A percentile compares a stretch with the other conserved stretches of the same genome.
These are phyloP conservation scores for Ulmus americana DNA, from an alignment of 331 rosid genomes.

Conservation along the genomic window DNA sequence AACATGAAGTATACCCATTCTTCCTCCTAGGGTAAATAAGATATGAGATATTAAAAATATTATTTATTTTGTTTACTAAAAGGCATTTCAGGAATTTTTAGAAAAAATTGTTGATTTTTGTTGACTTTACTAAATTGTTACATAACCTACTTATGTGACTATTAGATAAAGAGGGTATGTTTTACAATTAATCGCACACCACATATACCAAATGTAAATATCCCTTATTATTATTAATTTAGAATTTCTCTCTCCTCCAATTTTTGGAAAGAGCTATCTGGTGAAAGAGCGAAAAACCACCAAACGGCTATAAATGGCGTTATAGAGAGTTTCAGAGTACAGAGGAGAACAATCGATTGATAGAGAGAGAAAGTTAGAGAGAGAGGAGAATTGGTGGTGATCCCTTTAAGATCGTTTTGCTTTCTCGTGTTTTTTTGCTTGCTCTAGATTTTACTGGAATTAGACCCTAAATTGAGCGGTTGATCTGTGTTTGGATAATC, in stretches of 20 bases:
- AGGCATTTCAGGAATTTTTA: no score
- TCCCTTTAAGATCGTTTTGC: slow-evolving; percentile 11
- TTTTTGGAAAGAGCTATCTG: slow-evolving; percentile 20
- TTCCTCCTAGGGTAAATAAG: no score
- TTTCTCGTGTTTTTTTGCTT: slow-evolving; percentile 2
- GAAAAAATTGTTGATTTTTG: no score
- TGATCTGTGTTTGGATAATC: slow-evolving; percentile 26
- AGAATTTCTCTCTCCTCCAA: slow-evolving; percentile 8
- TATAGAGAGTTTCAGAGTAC: slow-evolving; percentile 22
- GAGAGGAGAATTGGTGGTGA: not conserved
- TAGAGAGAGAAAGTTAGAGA: slow-evolving; percentile 8
- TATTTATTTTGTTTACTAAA: no score
- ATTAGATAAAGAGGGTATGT: no score
- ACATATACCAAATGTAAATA: no score
- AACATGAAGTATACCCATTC: no score
- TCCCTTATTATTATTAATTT: no score
- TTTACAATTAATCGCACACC: no score
- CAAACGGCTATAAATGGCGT: slow-evolving; percentile 80
- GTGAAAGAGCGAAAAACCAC: slow-evolving; percentile 39
- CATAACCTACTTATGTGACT: no score
- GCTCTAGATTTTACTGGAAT: slow-evolving; percentile 1
- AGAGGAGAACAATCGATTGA: slow-evolving; percentile 1
- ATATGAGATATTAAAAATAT: no score
- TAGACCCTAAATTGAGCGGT: slow-evolving; percentile 12
- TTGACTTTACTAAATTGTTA: no score